Conservation (phyloP, 345 rosid species). For the Angophora floribunda region DNA sequence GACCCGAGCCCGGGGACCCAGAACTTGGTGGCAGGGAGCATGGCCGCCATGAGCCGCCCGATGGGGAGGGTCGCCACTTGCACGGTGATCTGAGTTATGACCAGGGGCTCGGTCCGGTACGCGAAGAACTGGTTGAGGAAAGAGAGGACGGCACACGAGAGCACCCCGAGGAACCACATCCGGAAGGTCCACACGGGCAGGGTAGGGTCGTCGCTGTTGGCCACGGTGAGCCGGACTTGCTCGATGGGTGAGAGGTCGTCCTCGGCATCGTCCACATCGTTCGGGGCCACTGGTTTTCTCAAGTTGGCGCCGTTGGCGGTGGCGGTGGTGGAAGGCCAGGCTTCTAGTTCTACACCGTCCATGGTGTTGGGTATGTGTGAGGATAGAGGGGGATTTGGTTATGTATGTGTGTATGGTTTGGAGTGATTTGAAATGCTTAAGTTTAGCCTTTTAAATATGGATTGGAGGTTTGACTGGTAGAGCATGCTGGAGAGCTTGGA, state of each 20-base stretch:
- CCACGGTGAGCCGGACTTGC: slow-evolving; percentile 67
- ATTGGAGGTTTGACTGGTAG: background rate
- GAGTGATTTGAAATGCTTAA: background rate
- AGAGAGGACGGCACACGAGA: slow-evolving; percentile 6
- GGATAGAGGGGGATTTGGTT: background rate
- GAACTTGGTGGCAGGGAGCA: slow-evolving; percentile 1
- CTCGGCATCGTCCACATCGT: background rate
- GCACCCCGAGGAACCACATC: slow-evolving; percentile 12
- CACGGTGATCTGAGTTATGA: slow-evolving; percentile 1
- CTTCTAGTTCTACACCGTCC: slow-evolving; percentile 11
- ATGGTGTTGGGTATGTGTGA: background rate
- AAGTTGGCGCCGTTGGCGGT: background rate
- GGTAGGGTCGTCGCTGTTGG: slow-evolving; percentile 64
- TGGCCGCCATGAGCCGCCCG: slow-evolving; percentile 3
- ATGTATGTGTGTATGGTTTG: background rate
- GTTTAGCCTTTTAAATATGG: background rate
- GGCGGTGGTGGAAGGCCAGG: slow-evolving; percentile 5
- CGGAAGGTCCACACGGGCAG: slow-evolving; percentile 71
- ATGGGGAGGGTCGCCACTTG: slow-evolving; percentile 4
- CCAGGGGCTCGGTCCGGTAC: slow-evolving; percentile 6
- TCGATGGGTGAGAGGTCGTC: slow-evolving; percentile 64
- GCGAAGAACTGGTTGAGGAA: slow-evolving; percentile 14
- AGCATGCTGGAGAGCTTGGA: background rate
- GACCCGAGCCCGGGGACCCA: background rate
- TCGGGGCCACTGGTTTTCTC: background rate